These are phyloP conservation scores for Panaeolus cyanescens DNA, from an alignment of 768 basidiomycete genomes.

Conservation along the genomic window DNA sequence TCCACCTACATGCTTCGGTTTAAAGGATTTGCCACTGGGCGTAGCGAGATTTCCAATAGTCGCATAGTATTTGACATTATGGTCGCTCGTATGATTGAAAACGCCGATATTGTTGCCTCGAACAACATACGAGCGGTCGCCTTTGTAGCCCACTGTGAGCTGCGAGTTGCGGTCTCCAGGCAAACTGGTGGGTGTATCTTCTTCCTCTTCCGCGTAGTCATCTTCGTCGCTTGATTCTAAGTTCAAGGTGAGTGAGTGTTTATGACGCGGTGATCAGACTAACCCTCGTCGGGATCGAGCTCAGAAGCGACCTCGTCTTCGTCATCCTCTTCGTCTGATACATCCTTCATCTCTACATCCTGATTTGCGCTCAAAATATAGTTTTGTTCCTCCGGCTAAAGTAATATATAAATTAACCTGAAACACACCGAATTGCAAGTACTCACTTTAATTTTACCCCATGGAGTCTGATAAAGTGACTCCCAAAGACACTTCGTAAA, in stretches of 20 bases:
- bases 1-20: constrained; percentile 74
- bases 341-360: constrained; percentile 88
- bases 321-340: constrained; percentile 72
- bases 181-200: constrained; percentile 38
- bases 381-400: constrained; percentile 78
- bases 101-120: constrained; percentile 92
- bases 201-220: constrained; percentile 46
- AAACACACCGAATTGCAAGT: not conserved
- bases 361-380: constrained; percentile 82
- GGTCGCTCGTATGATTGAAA: constrained; percentile 72
- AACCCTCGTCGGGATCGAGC: constrained; percentile 67
- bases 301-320: constrained; percentile 77
- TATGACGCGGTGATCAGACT: constrained; percentile 8
- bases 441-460: constrained; percentile 79
- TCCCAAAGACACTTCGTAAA: constrained; percentile 85
- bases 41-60: constrained; percentile 85
- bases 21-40: constrained; percentile 80
- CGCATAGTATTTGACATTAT: constrained; percentile 80
- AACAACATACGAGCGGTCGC: constrained; percentile 91
- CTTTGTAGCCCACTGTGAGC: constrained; percentile 92
- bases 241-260: not conserved
- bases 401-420: not conserved
- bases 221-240: constrained; percentile 47
- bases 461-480: constrained; percentile 67
- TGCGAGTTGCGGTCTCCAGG: constrained; percentile 81